Evolutionary conservation across 108 stramenopile genomes (phyloP), one percentile per base, ranked within the genome.

Genomic region (Skeletonema potamos): DNA sequence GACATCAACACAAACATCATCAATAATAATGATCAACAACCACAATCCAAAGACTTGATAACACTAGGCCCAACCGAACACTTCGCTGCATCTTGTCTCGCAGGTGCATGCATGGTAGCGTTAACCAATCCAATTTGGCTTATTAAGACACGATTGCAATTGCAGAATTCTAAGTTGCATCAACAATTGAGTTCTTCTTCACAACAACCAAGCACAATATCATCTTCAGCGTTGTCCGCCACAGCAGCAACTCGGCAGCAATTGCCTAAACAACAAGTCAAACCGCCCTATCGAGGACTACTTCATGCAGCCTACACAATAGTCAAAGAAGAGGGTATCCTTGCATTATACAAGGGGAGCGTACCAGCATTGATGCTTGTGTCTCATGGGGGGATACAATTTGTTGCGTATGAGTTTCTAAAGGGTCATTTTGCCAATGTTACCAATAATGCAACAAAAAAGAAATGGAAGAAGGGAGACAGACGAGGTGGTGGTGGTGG

Each of bases 121-220:
- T 33, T 95, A 2, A 98, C 98, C 28, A 99, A 99, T 84, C 99
- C 99, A 10, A 65, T 99, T 4, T 99, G 99, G 99, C 81, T 99
- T 33, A 88, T 99, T 56, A 99, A 99, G 74, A 95, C 96, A 20
- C 75, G 99, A 46, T 82, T 99, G 84, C 97, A 98, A 85, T 72
- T 99, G 18, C 99, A 99, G 84, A 89, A 83, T 57, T 68, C 64
- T 3, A 63, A 72, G 29, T 37, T 76, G 32, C 72, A 81, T 64
- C 56, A 58, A 13, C 79, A 71, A 70, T n/a, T 77, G 30, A 37
- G 65, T 13, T 17, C 44, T 5, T 27, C 43, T 10, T 3, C 26
- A 66, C 61, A n/a, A 68, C 72, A 15, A 62, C 77, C 83, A 15
- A 62, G 73, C 83, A 39, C 12, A 15, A 13, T 39, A 15, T 12